Conservation (phyloP, 1,284 basidiomycete species). For the Erythrobasidium hasegawianum region DNA sequence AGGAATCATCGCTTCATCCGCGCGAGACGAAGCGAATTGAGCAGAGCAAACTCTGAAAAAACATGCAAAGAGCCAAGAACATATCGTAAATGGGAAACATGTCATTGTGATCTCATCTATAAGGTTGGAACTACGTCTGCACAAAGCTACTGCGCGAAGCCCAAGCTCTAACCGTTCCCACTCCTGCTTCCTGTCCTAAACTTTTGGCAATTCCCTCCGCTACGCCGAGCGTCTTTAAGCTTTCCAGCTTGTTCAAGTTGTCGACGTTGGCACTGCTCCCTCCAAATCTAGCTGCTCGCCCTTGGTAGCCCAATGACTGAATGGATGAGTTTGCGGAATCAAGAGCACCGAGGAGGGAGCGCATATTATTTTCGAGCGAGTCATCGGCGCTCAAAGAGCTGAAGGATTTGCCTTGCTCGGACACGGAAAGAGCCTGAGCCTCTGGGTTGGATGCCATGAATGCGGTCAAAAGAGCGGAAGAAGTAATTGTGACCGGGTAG, state of each 20-base stretch:
- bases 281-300: slow-evolving; percentile 28
- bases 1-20: background rate
- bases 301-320: slow-evolving; percentile 31
- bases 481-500: slow-evolving; percentile 82
- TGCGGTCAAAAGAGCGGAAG: slow-evolving; percentile 76
- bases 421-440: slow-evolving; percentile 8
- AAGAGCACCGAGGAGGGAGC: slow-evolving; percentile 26
- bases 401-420: slow-evolving; percentile 14
- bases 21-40: background rate
- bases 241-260: slow-evolving; percentile 29
- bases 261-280: slow-evolving; percentile 16
- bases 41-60: background rate
- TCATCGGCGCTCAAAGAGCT: slow-evolving; percentile 27
- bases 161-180: slow-evolving; percentile 25
- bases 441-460: slow-evolving; percentile 62
- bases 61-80: background rate
- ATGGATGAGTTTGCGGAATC: slow-evolving; percentile 31
- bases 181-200: slow-evolving; percentile 31
- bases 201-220: slow-evolving; percentile 35
- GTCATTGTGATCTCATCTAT: background rate
- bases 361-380: slow-evolving; percentile 32
- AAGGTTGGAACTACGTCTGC: slow-evolving; percentile 2
- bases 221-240: slow-evolving; percentile 24
- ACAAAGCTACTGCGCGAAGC: slow-evolving; percentile 29
- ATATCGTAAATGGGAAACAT: background rate